Percentiles rank a stretch among this genome's conserved stretches.
Conservation (phyloP, 345 rosid genomes). For the Hibiscus mutabilis region DNA sequence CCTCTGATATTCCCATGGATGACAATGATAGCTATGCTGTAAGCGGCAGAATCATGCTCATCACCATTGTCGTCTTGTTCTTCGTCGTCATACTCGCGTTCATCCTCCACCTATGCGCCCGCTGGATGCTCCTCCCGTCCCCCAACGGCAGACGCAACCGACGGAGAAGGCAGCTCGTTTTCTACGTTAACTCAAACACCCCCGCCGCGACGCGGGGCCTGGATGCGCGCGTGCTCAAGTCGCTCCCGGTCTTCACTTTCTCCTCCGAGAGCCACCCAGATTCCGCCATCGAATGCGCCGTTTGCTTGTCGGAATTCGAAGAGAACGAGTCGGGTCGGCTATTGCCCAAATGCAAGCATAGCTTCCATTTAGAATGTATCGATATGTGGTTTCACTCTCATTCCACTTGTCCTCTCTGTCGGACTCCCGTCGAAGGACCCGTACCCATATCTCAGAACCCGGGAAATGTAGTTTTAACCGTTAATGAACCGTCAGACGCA, state of each 20-base stretch:
- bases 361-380: conserved; percentile 75
- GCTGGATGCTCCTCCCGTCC: conserved; percentile 78
- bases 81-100: conserved; percentile 61
- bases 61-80: conserved; percentile 57
- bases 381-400: conserved; percentile 99
- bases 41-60: conserved; percentile 70
- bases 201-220: conserved; percentile 41
- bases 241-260: conserved; percentile 61
- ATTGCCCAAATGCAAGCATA: conserved; percentile 74
- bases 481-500: conserved; percentile 5
- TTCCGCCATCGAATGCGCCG: conserved; percentile 53
- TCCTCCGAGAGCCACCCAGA: conserved; percentile 39
- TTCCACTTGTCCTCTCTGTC: conserved; percentile 87
- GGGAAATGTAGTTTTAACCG: conserved; percentile 17
- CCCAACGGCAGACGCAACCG: conserved; percentile 35
- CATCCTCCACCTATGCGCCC: conserved; percentile 78
- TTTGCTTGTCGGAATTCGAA: conserved; percentile 32
- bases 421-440: conserved; percentile 50
- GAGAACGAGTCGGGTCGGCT: conserved; percentile 70
- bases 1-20: background rate
- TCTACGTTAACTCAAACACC: conserved; percentile 37
- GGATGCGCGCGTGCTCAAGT: conserved; percentile 43
- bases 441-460: background rate
- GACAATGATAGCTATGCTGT: conserved; percentile 33
- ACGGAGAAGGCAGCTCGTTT: conserved; percentile 44